Conservation (phyloP, 2,329 filamentous ascomycete species). For the Furcasterigmium furcatum region DNA sequence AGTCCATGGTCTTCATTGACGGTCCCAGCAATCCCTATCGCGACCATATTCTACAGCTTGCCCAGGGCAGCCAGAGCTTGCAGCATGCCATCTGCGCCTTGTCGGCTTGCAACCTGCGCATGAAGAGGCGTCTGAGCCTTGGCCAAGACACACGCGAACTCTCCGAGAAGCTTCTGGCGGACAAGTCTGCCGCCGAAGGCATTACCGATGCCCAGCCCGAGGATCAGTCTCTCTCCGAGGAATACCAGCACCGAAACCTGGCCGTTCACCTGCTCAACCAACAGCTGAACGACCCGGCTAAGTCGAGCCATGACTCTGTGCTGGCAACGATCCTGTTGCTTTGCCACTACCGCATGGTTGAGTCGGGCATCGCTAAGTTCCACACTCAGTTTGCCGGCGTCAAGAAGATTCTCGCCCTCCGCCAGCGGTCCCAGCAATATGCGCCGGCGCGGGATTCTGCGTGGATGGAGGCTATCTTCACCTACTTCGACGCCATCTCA, state of each 20-base stretch:
- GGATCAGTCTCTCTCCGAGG: slow-evolving; percentile 71
- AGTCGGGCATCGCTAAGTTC: slow-evolving; percentile 90
- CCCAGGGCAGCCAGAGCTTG: slow-evolving; percentile 74
- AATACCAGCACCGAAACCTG: slow-evolving; percentile 75
- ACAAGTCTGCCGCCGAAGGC: slow-evolving; percentile 41
- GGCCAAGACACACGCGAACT: slow-evolving; percentile 53
- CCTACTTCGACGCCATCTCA: slow-evolving; percentile 91
- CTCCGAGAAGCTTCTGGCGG: slow-evolving; percentile 42
- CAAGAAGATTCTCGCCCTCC: slow-evolving; percentile 80
- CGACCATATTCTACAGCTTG: slow-evolving; percentile 75
- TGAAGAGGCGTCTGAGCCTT: slow-evolving; percentile 68
- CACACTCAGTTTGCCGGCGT: slow-evolving; percentile 91
- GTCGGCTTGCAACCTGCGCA: slow-evolving; percentile 84
- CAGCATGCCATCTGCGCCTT: slow-evolving; percentile 90
- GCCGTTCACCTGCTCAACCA: slow-evolving; percentile 82
- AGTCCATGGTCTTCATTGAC: slow-evolving; percentile 89
- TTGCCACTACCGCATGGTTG: slow-evolving; percentile 90
- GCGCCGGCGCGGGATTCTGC: slow-evolving; percentile 65
- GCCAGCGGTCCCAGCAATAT: slow-evolving; percentile 54
- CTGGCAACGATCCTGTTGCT: slow-evolving; percentile 83
- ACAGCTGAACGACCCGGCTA: slow-evolving; percentile 73
- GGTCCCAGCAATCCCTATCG: slow-evolving; percentile 82
- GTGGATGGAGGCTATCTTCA: slow-evolving; percentile 93
- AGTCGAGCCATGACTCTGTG: slow-evolving; percentile 80
- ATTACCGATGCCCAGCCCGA: slow-evolving; percentile 45